phyloP scores from a whole-genome alignment of 2,329 filamentous ascomycete genomes.

The Blastomyces emzantsi region DNA sequence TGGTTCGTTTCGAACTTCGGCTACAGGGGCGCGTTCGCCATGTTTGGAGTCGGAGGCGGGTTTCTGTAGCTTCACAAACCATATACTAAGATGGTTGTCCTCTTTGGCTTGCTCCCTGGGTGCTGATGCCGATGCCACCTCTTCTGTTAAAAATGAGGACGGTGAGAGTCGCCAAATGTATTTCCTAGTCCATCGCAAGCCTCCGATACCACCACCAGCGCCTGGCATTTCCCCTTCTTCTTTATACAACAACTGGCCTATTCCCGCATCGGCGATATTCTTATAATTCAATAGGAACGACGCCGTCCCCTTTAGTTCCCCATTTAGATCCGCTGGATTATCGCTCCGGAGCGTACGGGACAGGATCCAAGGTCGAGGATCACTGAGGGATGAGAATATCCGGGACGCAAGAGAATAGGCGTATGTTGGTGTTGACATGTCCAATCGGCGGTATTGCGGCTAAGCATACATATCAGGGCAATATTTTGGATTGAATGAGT shows the following conservation, averaged over 20 bases:
- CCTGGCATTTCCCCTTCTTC: slow-evolving; percentile 36
- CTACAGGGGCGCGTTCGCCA: not conserved
- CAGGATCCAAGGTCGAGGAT: slow-evolving; percentile 28
- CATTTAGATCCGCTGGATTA: slow-evolving; percentile 35
- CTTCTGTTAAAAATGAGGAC: slow-evolving; percentile 8
- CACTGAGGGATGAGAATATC: slow-evolving; percentile 25
- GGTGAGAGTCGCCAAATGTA: slow-evolving; percentile 36
- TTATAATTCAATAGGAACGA: slow-evolving; percentile 26
- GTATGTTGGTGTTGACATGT: not conserved
- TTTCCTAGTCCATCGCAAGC: slow-evolving; percentile 33
- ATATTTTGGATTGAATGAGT: not conserved
- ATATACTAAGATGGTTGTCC: slow-evolving; percentile 29
- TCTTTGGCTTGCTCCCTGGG: slow-evolving; percentile 3
- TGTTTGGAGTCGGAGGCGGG: slow-evolving; percentile 1
- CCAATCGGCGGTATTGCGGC: not conserved
- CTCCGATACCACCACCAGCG: not conserved
- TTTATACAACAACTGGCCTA: slow-evolving; percentile 31
- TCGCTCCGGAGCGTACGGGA: slow-evolving; percentile 34
- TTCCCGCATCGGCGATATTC: slow-evolving; percentile 20
- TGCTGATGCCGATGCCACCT: not conserved
- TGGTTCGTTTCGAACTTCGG: slow-evolving; percentile 24
- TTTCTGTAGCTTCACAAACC: slow-evolving; percentile 35
- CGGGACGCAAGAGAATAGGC: slow-evolving; percentile 14
- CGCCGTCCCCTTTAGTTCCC: slow-evolving; percentile 33
- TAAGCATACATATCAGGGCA: not conserved